phyloP scores from a whole-genome alignment of 331 rosid species.

The Malus hybrid region DNA sequence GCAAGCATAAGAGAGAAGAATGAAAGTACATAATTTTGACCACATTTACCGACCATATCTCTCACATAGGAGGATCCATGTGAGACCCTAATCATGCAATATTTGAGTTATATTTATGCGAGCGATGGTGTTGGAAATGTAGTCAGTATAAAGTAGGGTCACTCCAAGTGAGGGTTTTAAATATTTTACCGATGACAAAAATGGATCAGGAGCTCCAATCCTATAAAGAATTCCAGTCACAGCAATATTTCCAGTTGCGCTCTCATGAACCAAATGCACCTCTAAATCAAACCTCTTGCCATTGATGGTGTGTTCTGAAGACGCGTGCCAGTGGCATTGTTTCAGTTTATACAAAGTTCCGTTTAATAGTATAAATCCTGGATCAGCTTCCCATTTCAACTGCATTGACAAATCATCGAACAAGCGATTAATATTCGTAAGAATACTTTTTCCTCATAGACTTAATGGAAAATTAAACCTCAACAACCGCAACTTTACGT shows the following conservation, averaged over 20 bases:
- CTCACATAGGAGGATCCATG: too few species aligned
- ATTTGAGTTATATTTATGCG: too few species aligned
- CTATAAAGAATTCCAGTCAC: slow-evolving; percentile 48
- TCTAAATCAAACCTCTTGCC: slow-evolving; percentile 51
- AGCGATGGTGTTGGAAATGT: background rate
- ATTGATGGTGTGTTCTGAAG: slow-evolving; percentile 58
- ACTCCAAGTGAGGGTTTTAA: background rate
- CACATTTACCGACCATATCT: background rate
- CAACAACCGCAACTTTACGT: background rate
- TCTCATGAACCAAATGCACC: slow-evolving; percentile 58
- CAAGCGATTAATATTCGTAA: background rate
- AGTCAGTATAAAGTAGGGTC: background rate
- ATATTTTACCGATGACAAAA: slow-evolving; percentile 38
- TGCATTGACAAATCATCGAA: slow-evolving; percentile 10
- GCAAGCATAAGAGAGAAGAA: background rate
- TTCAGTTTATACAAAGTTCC: slow-evolving; percentile 35
- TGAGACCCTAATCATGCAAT: too few species aligned
- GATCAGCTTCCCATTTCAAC: slow-evolving; percentile 33
- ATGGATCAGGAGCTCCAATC: slow-evolving; percentile 31
- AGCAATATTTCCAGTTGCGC: slow-evolving; percentile 26
- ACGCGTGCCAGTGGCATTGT: slow-evolving; percentile 75
- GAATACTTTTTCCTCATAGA: background rate
- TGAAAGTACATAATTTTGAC: background rate
- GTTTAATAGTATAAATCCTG: slow-evolving; percentile 41
- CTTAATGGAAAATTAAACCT: background rate